Conservation (phyloP, 106 monocot species). For the Phalaenopsis aphrodite region DNA sequence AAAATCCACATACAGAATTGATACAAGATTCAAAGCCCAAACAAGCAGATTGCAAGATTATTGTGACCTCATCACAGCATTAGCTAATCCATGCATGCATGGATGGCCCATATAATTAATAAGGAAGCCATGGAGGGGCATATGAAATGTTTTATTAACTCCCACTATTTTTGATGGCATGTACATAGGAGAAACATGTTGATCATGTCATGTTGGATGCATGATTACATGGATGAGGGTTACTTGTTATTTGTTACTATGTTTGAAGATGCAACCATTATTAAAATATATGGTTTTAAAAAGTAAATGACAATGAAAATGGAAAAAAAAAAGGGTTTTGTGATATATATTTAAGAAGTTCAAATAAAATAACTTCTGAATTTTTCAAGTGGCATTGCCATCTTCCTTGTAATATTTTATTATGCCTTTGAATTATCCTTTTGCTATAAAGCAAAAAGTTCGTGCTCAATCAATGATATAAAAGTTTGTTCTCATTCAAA, state of each 20-base stretch:
- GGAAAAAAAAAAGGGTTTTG: no score
- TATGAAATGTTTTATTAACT: neutral
- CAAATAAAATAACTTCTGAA: no score
- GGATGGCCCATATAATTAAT: neutral
- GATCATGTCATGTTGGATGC: neutral
- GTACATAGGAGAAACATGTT: neutral
- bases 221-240: neutral
- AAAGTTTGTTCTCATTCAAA: no score
- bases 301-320: no score
- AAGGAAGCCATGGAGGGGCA: neutral
- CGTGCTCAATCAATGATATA: no score
- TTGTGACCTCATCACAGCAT: constrained; percentile 1
- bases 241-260: no score
- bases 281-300: neutral
- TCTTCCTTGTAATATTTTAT: no score
- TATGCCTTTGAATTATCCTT: no score
- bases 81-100: neutral
- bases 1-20: neutral
- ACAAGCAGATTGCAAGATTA: neutral
- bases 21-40: neutral
- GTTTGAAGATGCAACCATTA: neutral
- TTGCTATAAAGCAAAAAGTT: no score
- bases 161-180: neutral
- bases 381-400: no score
- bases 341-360: no score